These are phyloP conservation scores for Tulasnella sp. DNA, from an alignment of 768 basidiomycete genomes.

Conservation along the genomic window DNA sequence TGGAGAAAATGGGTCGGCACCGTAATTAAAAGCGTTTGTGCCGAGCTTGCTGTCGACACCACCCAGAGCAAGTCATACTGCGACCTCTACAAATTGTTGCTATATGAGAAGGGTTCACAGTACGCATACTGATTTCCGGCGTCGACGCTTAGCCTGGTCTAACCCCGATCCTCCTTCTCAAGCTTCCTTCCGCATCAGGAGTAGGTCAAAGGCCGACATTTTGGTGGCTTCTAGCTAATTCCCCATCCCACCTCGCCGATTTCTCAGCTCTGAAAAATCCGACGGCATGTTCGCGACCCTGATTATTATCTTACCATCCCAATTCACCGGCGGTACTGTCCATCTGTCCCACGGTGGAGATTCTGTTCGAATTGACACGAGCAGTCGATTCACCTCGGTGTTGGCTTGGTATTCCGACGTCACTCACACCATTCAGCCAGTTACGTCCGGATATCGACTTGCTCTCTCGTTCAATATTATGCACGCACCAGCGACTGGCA, in stretches of 20 bases:
- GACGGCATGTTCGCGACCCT: constrained; percentile 54
- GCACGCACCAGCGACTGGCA: constrained; percentile 39
- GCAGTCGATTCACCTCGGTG: constrained; percentile 39
- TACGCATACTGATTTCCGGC: constrained; percentile 35
- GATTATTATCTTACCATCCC: constrained; percentile 48
- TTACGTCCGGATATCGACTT: constrained; percentile 50
- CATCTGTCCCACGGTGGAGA: constrained; percentile 44
- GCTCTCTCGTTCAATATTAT: constrained; percentile 53
- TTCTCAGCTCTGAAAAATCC: constrained; percentile 46
- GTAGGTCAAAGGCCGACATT: constrained; percentile 36
- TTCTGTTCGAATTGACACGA: constrained; percentile 42
- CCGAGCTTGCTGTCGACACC: constrained; percentile 41
- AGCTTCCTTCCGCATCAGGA: constrained; percentile 51
- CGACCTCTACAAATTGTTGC: constrained; percentile 49
- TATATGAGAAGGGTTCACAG: constrained; percentile 53
- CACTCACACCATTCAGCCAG: constrained; percentile 49
- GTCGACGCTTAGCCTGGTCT: not conserved
- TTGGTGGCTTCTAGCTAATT: not conserved
- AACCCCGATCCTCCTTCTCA: constrained; percentile 1
- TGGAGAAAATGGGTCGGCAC: constrained; percentile 43
- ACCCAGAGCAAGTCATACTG: constrained; percentile 38
- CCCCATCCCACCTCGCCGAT: not conserved
- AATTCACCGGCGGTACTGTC: constrained; percentile 48
- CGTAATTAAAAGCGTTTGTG: constrained; percentile 38
- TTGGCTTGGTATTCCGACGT: constrained; percentile 57